Percentiles rank a stretch among this genome's conserved stretches.
These are phyloP conservation scores for Metschnikowia sp. DNA, from an alignment of 805 yeast genomes.

Conservation along the genomic window DNA sequence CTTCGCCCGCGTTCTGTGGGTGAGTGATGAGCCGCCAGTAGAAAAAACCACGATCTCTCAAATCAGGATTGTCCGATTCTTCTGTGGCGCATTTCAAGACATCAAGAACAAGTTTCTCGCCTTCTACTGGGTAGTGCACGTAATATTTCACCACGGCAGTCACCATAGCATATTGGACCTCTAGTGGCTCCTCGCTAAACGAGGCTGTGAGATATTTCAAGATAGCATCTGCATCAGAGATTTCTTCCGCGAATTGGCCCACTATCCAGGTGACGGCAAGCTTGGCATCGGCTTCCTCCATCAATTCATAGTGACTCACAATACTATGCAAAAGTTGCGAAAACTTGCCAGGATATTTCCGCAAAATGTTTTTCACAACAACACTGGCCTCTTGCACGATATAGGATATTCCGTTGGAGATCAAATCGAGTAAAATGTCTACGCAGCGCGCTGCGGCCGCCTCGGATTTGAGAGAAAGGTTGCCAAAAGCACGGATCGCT, in stretches of 20 bases:
- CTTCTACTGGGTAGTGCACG: constrained; percentile 50
- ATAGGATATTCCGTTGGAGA: constrained; percentile 64
- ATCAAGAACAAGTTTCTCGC: constrained; percentile 55
- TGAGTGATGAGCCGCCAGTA: constrained; percentile 76
- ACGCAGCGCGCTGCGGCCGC: constrained; percentile 63
- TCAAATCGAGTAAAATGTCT: constrained; percentile 53
- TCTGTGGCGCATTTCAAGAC: constrained; percentile 70
- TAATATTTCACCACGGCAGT: constrained; percentile 75
- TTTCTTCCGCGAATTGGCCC: constrained; percentile 61
- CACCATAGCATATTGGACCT: constrained; percentile 69
- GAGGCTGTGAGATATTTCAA: constrained; percentile 37
- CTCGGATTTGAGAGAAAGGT: constrained; percentile 74
- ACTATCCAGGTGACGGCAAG: constrained; percentile 79
- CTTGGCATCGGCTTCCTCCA: constrained; percentile 76
- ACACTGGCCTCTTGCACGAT: constrained; percentile 77
- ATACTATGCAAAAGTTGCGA: constrained; percentile 29
- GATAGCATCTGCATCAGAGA: constrained; percentile 43
- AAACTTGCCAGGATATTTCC: constrained; percentile 68
- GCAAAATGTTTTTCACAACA: constrained; percentile 69
- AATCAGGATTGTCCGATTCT: constrained; percentile 74
- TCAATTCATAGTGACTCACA: constrained; percentile 34
- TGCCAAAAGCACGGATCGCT: constrained; percentile 86
- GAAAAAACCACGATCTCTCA: constrained; percentile 79
- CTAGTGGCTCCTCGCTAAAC: constrained; percentile 62
- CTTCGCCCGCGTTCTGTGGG: constrained; percentile 23